Conservation (phyloP, 2,329 filamentous ascomycete genomes). For the Penicillium palitans region DNA sequence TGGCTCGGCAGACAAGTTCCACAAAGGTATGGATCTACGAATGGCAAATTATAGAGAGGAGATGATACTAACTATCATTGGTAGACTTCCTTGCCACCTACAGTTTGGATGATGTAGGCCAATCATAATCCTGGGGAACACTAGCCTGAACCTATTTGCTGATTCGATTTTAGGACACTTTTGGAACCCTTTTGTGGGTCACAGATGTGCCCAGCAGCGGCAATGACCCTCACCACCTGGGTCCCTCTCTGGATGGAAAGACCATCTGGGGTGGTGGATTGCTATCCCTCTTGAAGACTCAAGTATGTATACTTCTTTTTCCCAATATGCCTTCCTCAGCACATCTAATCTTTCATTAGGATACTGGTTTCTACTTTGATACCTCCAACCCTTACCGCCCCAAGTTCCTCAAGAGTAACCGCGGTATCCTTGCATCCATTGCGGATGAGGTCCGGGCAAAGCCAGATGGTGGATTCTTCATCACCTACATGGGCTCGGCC, state of each 20-base stretch:
- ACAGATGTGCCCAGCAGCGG: constrained; percentile 61
- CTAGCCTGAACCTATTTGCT: not conserved
- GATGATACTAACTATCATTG: not conserved
- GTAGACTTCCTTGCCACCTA: constrained; percentile 58
- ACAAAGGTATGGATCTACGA: constrained; percentile 44
- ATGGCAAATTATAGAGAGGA: not conserved
- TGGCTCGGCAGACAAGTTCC: constrained; percentile 59
- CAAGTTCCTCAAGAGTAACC: constrained; percentile 60
- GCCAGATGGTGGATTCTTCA: constrained; percentile 61
- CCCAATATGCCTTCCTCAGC: no score
- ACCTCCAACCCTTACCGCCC: constrained; percentile 59
- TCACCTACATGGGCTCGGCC: constrained; percentile 63
- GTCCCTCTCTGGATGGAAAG: constrained; percentile 57
- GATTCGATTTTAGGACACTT: constrained; percentile 51
- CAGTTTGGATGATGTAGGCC: constrained; percentile 57
- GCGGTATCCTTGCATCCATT: constrained; percentile 60
- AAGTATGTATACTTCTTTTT: constrained; percentile 19
- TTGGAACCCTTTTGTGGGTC: constrained; percentile 59
- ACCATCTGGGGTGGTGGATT: constrained; percentile 59
- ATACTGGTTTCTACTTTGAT: constrained; percentile 65
- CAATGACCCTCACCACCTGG: constrained; percentile 62
- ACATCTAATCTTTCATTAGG: constrained; percentile 37
- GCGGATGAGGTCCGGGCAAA: constrained; percentile 64
- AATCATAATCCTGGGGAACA: not conserved
- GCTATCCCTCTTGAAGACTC: constrained; percentile 59